Percentiles rank a stretch among this genome's conserved stretches.
phyloP scores from a whole-genome alignment of 2,329 filamentous ascomycete genomes.

The Aspergillus sp. region DNA sequence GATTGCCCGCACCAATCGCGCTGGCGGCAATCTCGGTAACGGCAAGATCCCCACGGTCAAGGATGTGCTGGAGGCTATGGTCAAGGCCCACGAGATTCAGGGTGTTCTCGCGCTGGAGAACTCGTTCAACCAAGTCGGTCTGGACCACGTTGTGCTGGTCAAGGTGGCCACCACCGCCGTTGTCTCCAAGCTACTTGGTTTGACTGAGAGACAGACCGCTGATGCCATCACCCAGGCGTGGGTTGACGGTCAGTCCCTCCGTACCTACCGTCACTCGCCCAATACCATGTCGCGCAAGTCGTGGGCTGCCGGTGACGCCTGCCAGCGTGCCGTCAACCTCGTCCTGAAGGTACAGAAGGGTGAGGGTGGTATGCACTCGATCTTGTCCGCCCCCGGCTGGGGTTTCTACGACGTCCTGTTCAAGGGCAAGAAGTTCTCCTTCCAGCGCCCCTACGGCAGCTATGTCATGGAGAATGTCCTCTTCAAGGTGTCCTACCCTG shows the following conservation, averaged over 20 bases:
- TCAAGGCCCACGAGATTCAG: constrained; percentile 99
- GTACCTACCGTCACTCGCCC: constrained; percentile 93
- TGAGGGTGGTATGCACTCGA: constrained; percentile 83
- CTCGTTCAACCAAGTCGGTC: constrained; percentile 96
- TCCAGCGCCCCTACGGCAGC: constrained; percentile 92
- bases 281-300: constrained; percentile 99
- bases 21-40: constrained; percentile 63
- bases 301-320: constrained; percentile 97
- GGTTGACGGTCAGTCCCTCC: constrained; percentile 91
- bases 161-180: constrained; percentile 95
- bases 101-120: constrained; percentile 94
- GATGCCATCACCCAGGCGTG: constrained; percentile 95
- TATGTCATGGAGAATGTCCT: constrained; percentile 99
- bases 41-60: constrained; percentile 79
- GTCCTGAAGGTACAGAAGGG: constrained; percentile 86
- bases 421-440: constrained; percentile 90
- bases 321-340: constrained; percentile 88
- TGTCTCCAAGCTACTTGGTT: constrained; percentile 88
- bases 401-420: constrained; percentile 99
- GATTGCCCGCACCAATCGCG: constrained; percentile 89
- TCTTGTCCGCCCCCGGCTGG: constrained; percentile 88
- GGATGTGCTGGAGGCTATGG: constrained; percentile 93
- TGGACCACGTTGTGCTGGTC: constrained; percentile 96
- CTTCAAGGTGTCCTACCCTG: constrained; percentile 99
- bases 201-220: constrained; percentile 82